Evolutionary conservation across 768 basidiomycete species (phyloP), one percentile per base, ranked within the genome.

Genomic region (Pulveroboletus sp.): DNA sequence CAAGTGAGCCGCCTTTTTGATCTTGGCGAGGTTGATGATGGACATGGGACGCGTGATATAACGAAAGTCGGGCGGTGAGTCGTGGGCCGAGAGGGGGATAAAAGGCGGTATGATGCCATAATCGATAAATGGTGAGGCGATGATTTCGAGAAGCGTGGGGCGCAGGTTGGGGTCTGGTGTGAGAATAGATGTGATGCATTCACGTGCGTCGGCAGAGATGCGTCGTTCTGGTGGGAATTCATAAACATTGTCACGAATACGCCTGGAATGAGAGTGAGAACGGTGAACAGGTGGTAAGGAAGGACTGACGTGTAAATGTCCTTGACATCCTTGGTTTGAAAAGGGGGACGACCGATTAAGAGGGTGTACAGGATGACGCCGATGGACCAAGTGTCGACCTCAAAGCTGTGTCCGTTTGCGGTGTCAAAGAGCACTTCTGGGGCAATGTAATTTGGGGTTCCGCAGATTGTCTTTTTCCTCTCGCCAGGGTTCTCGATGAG

Each of bases 241-340:
- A 62, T 98, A 98, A 59, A 88, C 81, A 61, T 97, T 94, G 66
- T 92, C 86, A 14, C 87, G 85, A 65, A 99, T 99, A 41, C 94
- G 90, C 52, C 90, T 93, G 52, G 19, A 52, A 49, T 27, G 33
- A 7, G 37, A 14, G 43, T 60, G 16, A 60, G 27, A 54, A 48
- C 19, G 31, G 1, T 3, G 35, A 11, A 2, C 2, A 46, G 40
- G 29, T 2, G 31, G 6, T 33, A 23, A 48, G n/a, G 38, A 27
- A 43, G n/a, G 3, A 64, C 82, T 68, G 62, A 88, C 87, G 92
- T 86, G 72, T 97, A 97, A 51, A 98, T 97, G 11, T 83, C 84
- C 69, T 97, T 97, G 60, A 98, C 93, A 44, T 98, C 94, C 65
- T 97, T 94, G 14, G 94, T 97, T 68, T 99, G 97, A 75, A 99